These are phyloP conservation scores for Straminergon stramineum DNA, from an alignment of 225 moss, liverwort and hornwort species.

Conservation along the genomic window DNA sequence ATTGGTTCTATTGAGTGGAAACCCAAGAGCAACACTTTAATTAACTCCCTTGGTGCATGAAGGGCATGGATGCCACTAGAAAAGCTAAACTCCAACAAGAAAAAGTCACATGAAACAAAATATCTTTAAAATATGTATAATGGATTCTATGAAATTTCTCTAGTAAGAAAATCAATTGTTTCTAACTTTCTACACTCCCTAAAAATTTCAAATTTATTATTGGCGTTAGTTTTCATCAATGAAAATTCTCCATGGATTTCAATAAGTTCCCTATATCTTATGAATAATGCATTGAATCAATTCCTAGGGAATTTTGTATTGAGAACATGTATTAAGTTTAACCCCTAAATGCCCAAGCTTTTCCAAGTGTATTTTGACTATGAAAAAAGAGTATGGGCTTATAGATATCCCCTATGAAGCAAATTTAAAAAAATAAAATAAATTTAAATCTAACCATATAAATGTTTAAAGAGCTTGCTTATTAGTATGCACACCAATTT, in stretches of 20 bases:
- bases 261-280: background rate
- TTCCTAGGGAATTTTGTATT: background rate
- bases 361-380: too few relatives aligned
- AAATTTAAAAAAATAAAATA: too few relatives aligned
- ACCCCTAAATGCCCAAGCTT: too few relatives aligned
- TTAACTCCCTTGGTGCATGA: background rate
- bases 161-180: background rate
- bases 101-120: background rate
- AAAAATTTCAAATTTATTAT: background rate
- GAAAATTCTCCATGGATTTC: background rate
- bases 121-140: background rate
- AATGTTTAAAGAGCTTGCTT: too few relatives aligned
- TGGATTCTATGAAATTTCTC: background rate
- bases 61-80: fast-evolving
- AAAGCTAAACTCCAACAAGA: background rate
- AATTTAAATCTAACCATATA: too few relatives aligned
- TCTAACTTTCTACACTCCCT: background rate
- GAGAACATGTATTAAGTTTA: background rate
- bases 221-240: background rate
- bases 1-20: background rate
- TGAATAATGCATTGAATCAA: background rate
- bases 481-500: too few relatives aligned
- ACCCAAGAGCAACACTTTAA: background rate
- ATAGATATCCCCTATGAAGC: too few relatives aligned
- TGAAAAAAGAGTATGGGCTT: too few relatives aligned